Conservation (phyloP, 2,329 filamentous ascomycete genomes). For the Chrysoporthe austroafricana region DNA sequence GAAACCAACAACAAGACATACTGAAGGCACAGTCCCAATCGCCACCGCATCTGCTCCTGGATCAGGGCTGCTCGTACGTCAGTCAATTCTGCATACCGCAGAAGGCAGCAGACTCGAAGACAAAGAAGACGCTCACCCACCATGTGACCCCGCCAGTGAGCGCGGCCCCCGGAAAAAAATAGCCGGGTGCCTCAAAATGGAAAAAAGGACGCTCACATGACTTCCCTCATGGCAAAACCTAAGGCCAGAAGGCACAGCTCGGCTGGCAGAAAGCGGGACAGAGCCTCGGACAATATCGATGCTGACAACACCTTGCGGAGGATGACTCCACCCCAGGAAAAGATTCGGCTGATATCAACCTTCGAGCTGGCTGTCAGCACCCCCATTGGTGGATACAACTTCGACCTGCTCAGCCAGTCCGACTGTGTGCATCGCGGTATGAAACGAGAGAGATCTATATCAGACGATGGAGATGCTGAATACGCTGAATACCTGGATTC, state of each 20-base stretch:
- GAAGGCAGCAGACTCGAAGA: background rate
- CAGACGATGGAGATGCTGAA: background rate
- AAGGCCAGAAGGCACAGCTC: too few relatives aligned
- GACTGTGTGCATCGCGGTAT: background rate
- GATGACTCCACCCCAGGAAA: background rate
- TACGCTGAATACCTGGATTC: background rate
- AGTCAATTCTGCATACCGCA: background rate
- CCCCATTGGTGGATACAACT: background rate
- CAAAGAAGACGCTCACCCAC: background rate
- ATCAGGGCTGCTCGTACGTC: too few relatives aligned
- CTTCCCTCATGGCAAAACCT: too few relatives aligned
- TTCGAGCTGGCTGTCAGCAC: background rate
- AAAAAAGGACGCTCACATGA: background rate
- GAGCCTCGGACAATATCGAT: background rate
- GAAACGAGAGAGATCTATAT: background rate
- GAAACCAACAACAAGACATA: too few relatives aligned
- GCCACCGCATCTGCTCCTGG: too few relatives aligned
- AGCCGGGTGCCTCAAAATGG: background rate
- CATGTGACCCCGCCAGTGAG: too few relatives aligned
- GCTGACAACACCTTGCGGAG: background rate
- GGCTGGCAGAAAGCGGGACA: background rate
- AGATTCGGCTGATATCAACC: background rate
- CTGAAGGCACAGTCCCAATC: too few relatives aligned
- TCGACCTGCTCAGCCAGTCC: background rate
- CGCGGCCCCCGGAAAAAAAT: too few relatives aligned